Evolutionary conservation across 2,329 filamentous ascomycete species (phyloP), one percentile per base, ranked within the genome.

Genomic region (Colletotrichum tabaci): DNA sequence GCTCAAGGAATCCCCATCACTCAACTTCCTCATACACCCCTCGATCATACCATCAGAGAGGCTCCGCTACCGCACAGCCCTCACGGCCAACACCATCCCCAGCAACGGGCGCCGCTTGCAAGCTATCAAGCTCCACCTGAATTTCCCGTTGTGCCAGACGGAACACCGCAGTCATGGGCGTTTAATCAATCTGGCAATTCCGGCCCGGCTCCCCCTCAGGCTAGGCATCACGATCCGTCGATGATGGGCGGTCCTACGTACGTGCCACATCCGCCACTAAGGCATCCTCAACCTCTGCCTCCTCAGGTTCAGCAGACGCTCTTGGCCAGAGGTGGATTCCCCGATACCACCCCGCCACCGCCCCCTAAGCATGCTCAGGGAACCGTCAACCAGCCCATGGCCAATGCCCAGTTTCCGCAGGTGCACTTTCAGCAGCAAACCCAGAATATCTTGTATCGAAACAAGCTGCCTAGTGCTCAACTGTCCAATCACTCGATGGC

Each of bases 51-150:
- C 21, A 80, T 84, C 61, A 78, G 80, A 6, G 84, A 87, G 35
- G 84, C 86, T 26, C 78, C 86, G 38, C 86, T 88, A 77, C 89
- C 90, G 16, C 84, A 82, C 50, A 89, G 87, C 52, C 89, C 90
- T 8, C 89, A 91, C 77, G 86, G 88, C 67, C 86, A 88, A 61
- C 83, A 74, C 35, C 68, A 74, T 38, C 63, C 66, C 18, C 65
- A 67, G 42, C 73, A 61, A 23, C 60, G 66, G 38, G 71, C 44
- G 35, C 63, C 62, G 49, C 21, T 71, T 42, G 44, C 61, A 10
- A 70, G 53, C 23, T 67, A 74, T 9, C 80, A 79, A 47, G 78
- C 79, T 6, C 80, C 80, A 9, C 80, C 80, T 1, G 74, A 74
- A 1, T 83, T 83, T 40, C 74, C 77, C 9, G 69, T 79, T 21